These are phyloP conservation scores for Escovopsis sp. DNA, from an alignment of 2,329 filamentous ascomycete species.

Conservation along the genomic window DNA sequence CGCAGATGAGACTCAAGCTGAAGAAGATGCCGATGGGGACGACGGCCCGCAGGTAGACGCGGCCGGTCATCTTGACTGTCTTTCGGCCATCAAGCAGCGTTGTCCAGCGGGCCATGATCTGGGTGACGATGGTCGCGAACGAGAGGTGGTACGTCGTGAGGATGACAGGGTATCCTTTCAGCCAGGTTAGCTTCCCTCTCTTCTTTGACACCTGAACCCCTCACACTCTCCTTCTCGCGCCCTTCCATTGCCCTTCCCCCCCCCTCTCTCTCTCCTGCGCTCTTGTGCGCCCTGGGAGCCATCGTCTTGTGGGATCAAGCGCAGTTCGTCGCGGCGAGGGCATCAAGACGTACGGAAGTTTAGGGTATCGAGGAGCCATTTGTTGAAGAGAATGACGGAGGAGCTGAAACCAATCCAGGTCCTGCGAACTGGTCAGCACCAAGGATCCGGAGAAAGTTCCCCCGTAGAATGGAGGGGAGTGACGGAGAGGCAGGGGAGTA, in stretches of 20 bases:
- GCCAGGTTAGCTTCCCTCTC: slow-evolving; percentile 6
- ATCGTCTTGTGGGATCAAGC: too few species aligned
- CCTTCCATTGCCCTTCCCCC: too few species aligned
- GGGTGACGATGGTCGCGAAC: slow-evolving; percentile 89
- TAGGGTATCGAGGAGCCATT: slow-evolving; percentile 81
- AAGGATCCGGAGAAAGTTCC: too few species aligned
- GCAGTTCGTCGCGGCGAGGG: neutral
- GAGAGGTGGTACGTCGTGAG: slow-evolving; percentile 91
- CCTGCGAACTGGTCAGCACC: slow-evolving; percentile 29
- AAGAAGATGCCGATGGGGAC: slow-evolving; percentile 93
- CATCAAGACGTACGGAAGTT: slow-evolving; percentile 44
- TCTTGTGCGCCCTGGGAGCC: too few species aligned
- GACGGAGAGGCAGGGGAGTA: too few species aligned
- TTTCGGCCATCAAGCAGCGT: slow-evolving; percentile 84
- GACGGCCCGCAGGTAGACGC: slow-evolving; percentile 83
- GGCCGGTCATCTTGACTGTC: slow-evolving; percentile 91
- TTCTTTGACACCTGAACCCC: too few species aligned
- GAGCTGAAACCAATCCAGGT: slow-evolving; percentile 88
- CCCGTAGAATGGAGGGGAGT: too few species aligned
- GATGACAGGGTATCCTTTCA: slow-evolving; percentile 54
- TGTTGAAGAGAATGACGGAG: slow-evolving; percentile 97
- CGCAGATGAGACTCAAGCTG: slow-evolving; percentile 89
- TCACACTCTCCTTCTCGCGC: too few species aligned
- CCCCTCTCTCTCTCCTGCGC: too few species aligned
- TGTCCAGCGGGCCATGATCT: slow-evolving; percentile 81